Conservation (phyloP, 2,329 filamentous ascomycete genomes). For the Chaetomiaceae sp. region DNA sequence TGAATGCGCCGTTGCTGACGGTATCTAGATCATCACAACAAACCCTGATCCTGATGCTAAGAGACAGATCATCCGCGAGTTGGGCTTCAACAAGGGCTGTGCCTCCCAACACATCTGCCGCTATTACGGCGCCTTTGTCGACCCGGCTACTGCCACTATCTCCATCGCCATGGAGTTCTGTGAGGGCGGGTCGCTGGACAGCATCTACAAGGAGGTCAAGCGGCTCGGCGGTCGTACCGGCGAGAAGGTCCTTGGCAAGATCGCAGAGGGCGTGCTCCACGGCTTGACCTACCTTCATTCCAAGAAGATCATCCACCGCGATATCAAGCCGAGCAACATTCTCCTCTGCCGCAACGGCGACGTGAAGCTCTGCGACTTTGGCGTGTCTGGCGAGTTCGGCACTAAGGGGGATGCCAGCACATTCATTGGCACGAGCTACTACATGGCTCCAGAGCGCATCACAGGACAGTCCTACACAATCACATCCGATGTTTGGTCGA, state of each 20-base stretch:
- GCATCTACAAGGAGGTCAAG: slow-evolving; percentile 96
- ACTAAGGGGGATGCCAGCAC: slow-evolving; percentile 98
- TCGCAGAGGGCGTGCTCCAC: slow-evolving; percentile 89
- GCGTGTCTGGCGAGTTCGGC: slow-evolving; percentile 94
- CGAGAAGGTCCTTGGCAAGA: slow-evolving; percentile 95
- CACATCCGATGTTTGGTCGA: slow-evolving; percentile 96
- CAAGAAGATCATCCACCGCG: slow-evolving; percentile 95
- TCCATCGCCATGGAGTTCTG: slow-evolving; percentile 99
- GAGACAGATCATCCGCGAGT: slow-evolving; percentile 93
- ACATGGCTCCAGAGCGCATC: slow-evolving; percentile 98
- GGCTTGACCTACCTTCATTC: slow-evolving; percentile 92
- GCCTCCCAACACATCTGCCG: slow-evolving; percentile 93
- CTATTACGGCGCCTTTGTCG: slow-evolving; percentile 96
- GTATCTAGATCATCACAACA: slow-evolving; percentile 81
- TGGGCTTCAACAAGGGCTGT: slow-evolving; percentile 97
- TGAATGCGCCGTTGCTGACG: slow-evolving; percentile 1
- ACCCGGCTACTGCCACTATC: slow-evolving; percentile 92
- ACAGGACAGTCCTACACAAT: slow-evolving; percentile 98
- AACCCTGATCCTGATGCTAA: slow-evolving; percentile 97
- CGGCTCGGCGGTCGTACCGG: slow-evolving; percentile 90
- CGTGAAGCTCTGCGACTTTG: slow-evolving; percentile 97
- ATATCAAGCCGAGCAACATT: slow-evolving; percentile 98
- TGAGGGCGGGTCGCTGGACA: slow-evolving; percentile 91
- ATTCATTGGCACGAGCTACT: slow-evolving; percentile 97
- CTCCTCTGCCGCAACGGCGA: slow-evolving; percentile 86